Conservation (phyloP, 495 filamentous ascomycete genomes). For the Cercophora samala region DNA sequence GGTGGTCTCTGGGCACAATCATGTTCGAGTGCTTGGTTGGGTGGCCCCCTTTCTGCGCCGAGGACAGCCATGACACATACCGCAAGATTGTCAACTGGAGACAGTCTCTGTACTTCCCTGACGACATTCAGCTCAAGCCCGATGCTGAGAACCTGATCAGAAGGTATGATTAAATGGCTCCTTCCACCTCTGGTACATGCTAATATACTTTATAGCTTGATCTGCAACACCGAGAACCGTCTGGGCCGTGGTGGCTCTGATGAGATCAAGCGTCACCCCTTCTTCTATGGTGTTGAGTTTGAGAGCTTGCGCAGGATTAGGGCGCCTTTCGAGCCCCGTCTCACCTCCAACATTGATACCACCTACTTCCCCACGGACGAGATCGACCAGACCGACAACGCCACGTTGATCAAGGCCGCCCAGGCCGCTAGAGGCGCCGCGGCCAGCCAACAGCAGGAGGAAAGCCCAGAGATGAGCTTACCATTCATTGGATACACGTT, state of each 20-base stretch:
- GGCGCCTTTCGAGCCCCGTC: slow-evolving; percentile 90
- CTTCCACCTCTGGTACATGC: neutral
- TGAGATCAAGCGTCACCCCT: slow-evolving; percentile 89
- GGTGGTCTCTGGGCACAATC: slow-evolving; percentile 98
- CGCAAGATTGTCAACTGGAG: slow-evolving; percentile 99
- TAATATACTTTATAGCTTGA: slow-evolving; percentile 55
- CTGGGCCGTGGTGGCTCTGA: slow-evolving; percentile 78
- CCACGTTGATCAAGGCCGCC: slow-evolving; percentile 62
- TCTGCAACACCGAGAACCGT: slow-evolving; percentile 87
- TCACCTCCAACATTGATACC: slow-evolving; percentile 91
- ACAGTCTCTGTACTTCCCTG: slow-evolving; percentile 91
- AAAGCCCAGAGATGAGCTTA: slow-evolving; percentile 79
- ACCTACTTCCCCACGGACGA: slow-evolving; percentile 98
- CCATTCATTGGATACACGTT: slow-evolving; percentile 99
- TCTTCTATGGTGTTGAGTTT: slow-evolving; percentile 95
- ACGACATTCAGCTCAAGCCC: slow-evolving; percentile 81
- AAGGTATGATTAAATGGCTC: slow-evolving; percentile 51
- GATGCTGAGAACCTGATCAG: slow-evolving; percentile 86
- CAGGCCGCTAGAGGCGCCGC: slow-evolving; percentile 48
- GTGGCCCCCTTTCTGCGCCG: slow-evolving; percentile 98
- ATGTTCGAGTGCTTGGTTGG: slow-evolving; percentile 99
- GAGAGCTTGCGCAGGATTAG: slow-evolving; percentile 86
- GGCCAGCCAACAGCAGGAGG: slow-evolving; percentile 35
- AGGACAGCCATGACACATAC: slow-evolving; percentile 96
- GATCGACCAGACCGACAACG: slow-evolving; percentile 88